Percentiles rank a stretch among this genome's conserved stretches.
phyloP scores from a whole-genome alignment of 108 stramenopile genomes.

The Nitzschia sp. region DNA sequence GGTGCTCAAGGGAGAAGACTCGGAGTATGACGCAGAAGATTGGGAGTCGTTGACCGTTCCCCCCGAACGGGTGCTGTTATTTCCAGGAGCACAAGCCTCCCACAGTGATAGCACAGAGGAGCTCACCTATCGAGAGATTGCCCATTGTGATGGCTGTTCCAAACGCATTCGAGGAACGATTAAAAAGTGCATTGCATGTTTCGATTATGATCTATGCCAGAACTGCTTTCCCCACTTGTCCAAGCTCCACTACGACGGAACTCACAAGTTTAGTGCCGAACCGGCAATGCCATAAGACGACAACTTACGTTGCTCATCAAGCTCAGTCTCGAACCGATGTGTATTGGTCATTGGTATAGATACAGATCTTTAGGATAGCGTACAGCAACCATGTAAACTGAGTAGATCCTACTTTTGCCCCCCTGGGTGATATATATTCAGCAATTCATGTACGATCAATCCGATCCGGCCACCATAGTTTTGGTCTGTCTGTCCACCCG shows the following conservation, averaged over 20 bases:
- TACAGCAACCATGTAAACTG: too few species aligned
- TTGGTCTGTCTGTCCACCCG: too few species aligned
- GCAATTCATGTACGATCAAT: too few species aligned
- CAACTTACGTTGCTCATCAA: too few species aligned
- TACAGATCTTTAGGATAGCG: neutral
- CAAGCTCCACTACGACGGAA: conserved; percentile 47
- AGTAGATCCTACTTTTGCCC: too few species aligned
- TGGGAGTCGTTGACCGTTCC: conserved; percentile 50
- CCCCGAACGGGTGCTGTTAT: conserved; percentile 65
- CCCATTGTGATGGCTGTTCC: conserved; percentile 76
- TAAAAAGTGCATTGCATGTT: conserved; percentile 71
- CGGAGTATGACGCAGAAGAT: conserved; percentile 16
- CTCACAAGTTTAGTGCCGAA: conserved; percentile 45
- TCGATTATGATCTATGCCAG: conserved; percentile 85
- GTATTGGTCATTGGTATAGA: neutral
- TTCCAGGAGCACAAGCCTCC: conserved; percentile 64
- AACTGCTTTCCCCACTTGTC: conserved; percentile 55
- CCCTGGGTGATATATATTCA: too few species aligned
- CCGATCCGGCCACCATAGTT: too few species aligned
- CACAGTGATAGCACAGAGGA: conserved; percentile 22
- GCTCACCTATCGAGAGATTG: conserved; percentile 53
- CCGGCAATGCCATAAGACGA: neutral
- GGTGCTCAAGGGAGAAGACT: conserved; percentile 14
- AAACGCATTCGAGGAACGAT: conserved; percentile 54
- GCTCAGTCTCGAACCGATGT: too few species aligned